Percentiles rank a stretch among this genome's conserved stretches.
Evolutionary conservation across 1,139 yeast genomes (phyloP).

Genomic region (Taphrina confusa): DNA sequence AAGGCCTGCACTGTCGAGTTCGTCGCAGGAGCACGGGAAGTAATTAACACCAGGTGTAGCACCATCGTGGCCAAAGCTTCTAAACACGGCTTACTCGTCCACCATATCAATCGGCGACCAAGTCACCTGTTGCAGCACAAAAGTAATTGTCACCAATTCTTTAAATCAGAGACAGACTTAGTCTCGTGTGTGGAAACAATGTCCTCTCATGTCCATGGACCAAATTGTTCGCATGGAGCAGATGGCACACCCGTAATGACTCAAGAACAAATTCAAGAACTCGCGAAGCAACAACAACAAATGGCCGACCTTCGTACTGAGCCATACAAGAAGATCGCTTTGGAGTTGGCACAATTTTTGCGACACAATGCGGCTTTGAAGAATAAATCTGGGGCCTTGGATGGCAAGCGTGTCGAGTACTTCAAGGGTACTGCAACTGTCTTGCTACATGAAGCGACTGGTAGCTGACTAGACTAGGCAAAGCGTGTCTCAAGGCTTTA

Average conservation of each 20-base stretch:
- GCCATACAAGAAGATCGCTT: constrained; percentile 45
- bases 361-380: constrained; percentile 68
- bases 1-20: too few species aligned
- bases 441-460: not conserved
- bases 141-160: too few species aligned
- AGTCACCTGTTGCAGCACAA: too few species aligned
- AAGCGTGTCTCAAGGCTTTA: constrained; percentile 78
- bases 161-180: too few species aligned
- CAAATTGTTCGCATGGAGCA: constrained; percentile 17
- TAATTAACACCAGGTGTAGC: too few species aligned
- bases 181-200: constrained; percentile 18
- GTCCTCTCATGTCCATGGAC: constrained; percentile 23
- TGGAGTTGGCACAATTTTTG: constrained; percentile 69
- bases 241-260: constrained; percentile 69
- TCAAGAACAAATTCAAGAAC: constrained; percentile 50
- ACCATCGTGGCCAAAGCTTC: too few species aligned
- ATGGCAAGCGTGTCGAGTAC: constrained; percentile 71
- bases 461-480: constrained; percentile 45
- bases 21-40: too few species aligned
- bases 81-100: too few species aligned
- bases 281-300: constrained; percentile 22
- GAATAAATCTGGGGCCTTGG: constrained; percentile 75
- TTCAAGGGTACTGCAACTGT: constrained; percentile 57
- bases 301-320: constrained; percentile 30
- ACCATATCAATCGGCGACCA: too few species aligned